Evolutionary conservation across 140 eudicot genomes (phyloP).

Genomic region (Bidens hawaiensis): DNA sequence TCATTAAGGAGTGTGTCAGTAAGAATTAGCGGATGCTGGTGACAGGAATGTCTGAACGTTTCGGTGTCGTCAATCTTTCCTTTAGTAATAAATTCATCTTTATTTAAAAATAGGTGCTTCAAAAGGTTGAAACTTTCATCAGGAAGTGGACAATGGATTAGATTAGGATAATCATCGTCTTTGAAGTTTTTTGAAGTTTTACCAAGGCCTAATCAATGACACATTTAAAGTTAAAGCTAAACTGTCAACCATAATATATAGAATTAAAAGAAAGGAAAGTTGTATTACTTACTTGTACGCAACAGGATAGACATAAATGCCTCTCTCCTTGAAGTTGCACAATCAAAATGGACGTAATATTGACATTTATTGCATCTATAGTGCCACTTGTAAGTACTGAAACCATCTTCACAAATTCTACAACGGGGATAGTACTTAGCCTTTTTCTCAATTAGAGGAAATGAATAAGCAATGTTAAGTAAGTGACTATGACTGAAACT

Average conservation of each 20-base stretch:
- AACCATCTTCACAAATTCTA: background rate
- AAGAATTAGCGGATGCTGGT: conserved; percentile 1
- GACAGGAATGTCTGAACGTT: conserved; percentile 1
- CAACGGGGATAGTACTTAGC: background rate
- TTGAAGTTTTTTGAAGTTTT: background rate
- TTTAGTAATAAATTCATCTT: background rate
- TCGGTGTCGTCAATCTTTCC: background rate
- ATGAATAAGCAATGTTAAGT: background rate
- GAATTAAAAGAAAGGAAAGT: background rate
- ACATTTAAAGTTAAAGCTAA: background rate
- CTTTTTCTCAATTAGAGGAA: background rate
- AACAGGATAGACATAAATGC: background rate
- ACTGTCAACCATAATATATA: background rate
- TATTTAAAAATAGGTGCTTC: background rate
- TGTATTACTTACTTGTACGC: background rate
- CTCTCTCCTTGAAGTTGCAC: background rate
- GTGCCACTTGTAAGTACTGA: background rate
- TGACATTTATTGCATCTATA: no score
- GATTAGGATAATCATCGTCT: no score
- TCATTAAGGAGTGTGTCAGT: background rate
- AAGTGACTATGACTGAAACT: background rate
- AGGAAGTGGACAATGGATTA: no score
- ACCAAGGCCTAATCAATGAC: background rate
- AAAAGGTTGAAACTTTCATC: no score
- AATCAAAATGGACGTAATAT: no score